Evolutionary conservation across 805 yeast genomes (phyloP).

Genomic region (Lachancea sp.): DNA sequence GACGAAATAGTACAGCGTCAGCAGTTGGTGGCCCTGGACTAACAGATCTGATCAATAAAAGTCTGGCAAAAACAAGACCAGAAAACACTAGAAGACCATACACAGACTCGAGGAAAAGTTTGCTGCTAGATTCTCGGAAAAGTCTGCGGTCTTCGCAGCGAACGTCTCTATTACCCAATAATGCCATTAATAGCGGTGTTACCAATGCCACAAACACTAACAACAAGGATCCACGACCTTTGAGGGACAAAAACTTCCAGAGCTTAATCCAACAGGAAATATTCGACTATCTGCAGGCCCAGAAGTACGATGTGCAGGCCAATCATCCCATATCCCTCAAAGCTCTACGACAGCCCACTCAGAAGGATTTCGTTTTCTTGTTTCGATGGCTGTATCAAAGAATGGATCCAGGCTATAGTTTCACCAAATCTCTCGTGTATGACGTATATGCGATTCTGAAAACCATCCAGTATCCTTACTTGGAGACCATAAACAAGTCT

Average conservation of each 20-base stretch:
- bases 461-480: slow-evolving; percentile 67
- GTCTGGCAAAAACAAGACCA: slow-evolving; percentile 17
- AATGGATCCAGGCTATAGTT: slow-evolving; percentile 73
- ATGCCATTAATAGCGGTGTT: background rate
- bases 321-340: slow-evolving; percentile 60
- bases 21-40: slow-evolving; percentile 17
- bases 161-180: slow-evolving; percentile 12
- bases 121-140: slow-evolving; percentile 1
- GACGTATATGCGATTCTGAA: slow-evolving; percentile 68
- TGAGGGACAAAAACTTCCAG: slow-evolving; percentile 68
- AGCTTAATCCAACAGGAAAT: slow-evolving; percentile 58
- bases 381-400: slow-evolving; percentile 74
- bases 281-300: slow-evolving; percentile 52
- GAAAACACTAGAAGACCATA: slow-evolving; percentile 3
- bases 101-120: slow-evolving; percentile 1
- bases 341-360: slow-evolving; percentile 72
- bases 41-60: slow-evolving; percentile 24
- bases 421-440: slow-evolving; percentile 60
- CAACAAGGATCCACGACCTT: slow-evolving; percentile 63
- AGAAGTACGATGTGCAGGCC: slow-evolving; percentile 69
- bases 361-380: slow-evolving; percentile 70
- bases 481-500: slow-evolving; percentile 73
- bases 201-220: slow-evolving; percentile 8
- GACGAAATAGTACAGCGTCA: slow-evolving; percentile 19
- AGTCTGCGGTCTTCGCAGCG: slow-evolving; percentile 17